Evolutionary conservation across 2,329 filamentous ascomycete species (phyloP).

Genomic region (Aspergillus persii): DNA sequence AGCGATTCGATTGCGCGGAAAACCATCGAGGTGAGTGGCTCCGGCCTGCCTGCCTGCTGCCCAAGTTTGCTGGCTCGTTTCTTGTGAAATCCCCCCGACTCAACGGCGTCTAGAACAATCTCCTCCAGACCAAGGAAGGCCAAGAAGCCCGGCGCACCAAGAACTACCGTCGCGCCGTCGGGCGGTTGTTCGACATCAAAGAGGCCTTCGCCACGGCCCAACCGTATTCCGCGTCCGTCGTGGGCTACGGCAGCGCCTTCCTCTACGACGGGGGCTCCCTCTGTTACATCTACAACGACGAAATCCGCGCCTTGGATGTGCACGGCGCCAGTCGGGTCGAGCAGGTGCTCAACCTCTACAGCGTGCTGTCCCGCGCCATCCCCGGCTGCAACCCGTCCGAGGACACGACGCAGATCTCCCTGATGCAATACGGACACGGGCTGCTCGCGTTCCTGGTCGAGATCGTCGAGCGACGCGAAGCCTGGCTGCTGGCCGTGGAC

Average conservation of each 20-base stretch:
- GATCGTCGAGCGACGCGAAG: slow-evolving; percentile 39
- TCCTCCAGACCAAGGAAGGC: slow-evolving; percentile 47
- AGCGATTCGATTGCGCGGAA: slow-evolving; percentile 58
- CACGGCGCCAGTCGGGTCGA: slow-evolving; percentile 51
- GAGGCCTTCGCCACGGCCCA: slow-evolving; percentile 59
- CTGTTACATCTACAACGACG: slow-evolving; percentile 58
- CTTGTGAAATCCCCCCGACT: background rate
- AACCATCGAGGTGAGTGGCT: slow-evolving; percentile 53
- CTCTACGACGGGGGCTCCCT: slow-evolving; percentile 63
- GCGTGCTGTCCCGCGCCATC: slow-evolving; percentile 37
- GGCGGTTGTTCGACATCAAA: slow-evolving; percentile 60
- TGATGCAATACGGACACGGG: slow-evolving; percentile 57
- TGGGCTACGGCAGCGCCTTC: slow-evolving; percentile 62
- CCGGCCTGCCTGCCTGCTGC: too few species aligned
- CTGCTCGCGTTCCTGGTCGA: slow-evolving; percentile 60
- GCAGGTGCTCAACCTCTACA: slow-evolving; percentile 55
- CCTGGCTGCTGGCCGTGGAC: slow-evolving; percentile 57
- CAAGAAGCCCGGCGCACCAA: slow-evolving; percentile 35
- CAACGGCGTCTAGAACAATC: slow-evolving; percentile 35
- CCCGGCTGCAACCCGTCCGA: slow-evolving; percentile 32
- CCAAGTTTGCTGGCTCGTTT: too few species aligned
- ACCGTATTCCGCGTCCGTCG: slow-evolving; percentile 60
- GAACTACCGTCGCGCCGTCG: slow-evolving; percentile 55
- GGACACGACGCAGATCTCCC: slow-evolving; percentile 49
- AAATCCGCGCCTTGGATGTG: slow-evolving; percentile 60